Evolutionary conservation across 306 rosid species (phyloP).

Genomic region (Rubus idaeus): DNA sequence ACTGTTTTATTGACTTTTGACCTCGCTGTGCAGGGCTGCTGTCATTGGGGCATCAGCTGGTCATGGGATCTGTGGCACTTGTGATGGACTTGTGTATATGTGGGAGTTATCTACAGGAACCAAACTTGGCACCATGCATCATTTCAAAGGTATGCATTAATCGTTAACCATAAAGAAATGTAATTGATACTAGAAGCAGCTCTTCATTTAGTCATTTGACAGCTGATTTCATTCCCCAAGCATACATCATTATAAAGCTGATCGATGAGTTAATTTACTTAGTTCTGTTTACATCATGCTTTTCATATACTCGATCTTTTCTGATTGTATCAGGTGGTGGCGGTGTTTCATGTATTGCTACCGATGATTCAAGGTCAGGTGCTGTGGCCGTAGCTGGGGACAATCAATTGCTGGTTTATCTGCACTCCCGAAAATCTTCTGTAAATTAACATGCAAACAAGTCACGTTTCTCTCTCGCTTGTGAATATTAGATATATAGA

Average conservation of each 20-base stretch:
- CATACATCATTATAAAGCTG: no score
- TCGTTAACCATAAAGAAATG: conserved; percentile 4
- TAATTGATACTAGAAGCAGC: background rate
- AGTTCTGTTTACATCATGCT: background rate
- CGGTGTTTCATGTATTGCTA: conserved; percentile 58
- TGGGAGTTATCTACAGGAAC: conserved; percentile 81
- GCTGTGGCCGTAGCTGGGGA: conserved; percentile 59
- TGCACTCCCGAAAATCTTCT: conserved; percentile 22
- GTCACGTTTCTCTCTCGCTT: background rate
- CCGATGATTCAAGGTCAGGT: conserved; percentile 54
- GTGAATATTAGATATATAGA: background rate
- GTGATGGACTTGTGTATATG: conserved; percentile 60
- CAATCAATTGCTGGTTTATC: conserved; percentile 51
- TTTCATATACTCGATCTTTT: background rate
- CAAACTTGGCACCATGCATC: conserved; percentile 56
- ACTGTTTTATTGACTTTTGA: background rate
- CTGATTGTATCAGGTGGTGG: conserved; percentile 49
- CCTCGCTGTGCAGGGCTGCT: conserved; percentile 48
- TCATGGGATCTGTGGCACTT: conserved; percentile 60
- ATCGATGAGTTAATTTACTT: background rate
- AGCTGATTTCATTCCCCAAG: background rate
- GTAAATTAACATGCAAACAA: background rate
- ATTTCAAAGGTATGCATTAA: conserved; percentile 57
- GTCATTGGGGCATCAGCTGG: conserved; percentile 63
- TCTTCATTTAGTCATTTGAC: background rate